Conservation (phyloP, 805 yeast species). For the Wickerhamiella spandovensis region DNA sequence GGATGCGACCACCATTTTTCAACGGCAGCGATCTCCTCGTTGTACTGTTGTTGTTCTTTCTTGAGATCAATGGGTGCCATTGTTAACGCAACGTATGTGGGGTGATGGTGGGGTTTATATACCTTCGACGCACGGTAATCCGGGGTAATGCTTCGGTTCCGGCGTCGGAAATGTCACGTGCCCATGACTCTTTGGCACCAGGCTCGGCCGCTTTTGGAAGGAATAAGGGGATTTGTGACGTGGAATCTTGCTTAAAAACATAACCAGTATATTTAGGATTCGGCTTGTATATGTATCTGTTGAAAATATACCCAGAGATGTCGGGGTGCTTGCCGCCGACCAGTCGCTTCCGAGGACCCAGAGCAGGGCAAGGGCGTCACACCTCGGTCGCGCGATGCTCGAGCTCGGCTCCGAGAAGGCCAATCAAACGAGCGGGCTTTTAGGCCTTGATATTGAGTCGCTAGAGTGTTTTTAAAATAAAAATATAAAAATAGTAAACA, state of each 20-base stretch:
- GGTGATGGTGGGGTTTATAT: conserved; percentile 3
- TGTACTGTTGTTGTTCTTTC: conserved; percentile 51
- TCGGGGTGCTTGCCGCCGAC: too few relatives aligned
- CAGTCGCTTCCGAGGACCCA: neutral
- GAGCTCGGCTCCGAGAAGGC: neutral
- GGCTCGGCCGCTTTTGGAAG: neutral
- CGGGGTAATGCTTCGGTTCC: neutral
- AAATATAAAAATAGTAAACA: too few relatives aligned
- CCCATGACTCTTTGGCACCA: neutral
- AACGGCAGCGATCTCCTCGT: conserved; percentile 57
- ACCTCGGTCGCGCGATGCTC: neutral
- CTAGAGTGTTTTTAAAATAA: too few relatives aligned
- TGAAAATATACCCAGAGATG: too few relatives aligned
- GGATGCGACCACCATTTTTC: conserved; percentile 88
- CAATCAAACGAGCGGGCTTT: too few relatives aligned
- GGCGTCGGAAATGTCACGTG: neutral
- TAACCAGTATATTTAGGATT: too few relatives aligned
- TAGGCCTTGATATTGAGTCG: too few relatives aligned
- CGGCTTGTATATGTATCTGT: too few relatives aligned
- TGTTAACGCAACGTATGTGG: neutral
- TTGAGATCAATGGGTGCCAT: conserved; percentile 33
- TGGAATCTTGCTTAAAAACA: too few relatives aligned
- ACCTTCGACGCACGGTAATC: neutral
- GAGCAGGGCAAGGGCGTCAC: neutral
- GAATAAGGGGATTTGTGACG: too few relatives aligned